Evolutionary conservation across 1,284 basidiomycete genomes (phyloP).

Genomic region (Rhizoctonia solani): DNA sequence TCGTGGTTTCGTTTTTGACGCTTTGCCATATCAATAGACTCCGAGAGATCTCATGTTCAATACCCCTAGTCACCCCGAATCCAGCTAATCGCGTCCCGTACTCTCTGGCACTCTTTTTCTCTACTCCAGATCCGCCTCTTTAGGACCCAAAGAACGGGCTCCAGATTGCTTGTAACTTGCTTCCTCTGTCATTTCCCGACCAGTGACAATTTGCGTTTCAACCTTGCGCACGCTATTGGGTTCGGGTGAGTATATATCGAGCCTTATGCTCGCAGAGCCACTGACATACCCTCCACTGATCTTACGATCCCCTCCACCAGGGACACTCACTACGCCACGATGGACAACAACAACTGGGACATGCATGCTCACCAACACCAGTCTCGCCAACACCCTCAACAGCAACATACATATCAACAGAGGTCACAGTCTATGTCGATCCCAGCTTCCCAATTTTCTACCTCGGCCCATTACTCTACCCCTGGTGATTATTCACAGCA

Average conservation of each 20-base stretch:
- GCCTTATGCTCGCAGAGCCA: not conserved
- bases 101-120: no score
- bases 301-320: not conserved
- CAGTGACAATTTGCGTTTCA: not conserved
- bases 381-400: not conserved
- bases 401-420: not conserved
- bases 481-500: slow-evolving; percentile 10
- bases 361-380: not conserved
- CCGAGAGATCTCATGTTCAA: no score
- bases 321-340: not conserved
- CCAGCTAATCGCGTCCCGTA: no score
- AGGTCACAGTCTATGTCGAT: slow-evolving; percentile 29
- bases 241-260: not conserved
- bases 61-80: no score
- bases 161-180: not conserved
- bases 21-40: not conserved
- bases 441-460: not conserved
- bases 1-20: not conserved
- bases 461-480: not conserved
- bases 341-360: slow-evolving; percentile 1
- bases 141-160: no score
- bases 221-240: not conserved
- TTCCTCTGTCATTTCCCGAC: not conserved
- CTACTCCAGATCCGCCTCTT: no score
- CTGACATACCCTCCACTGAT: not conserved